Conservation (phyloP, 768 basidiomycete species). For the Pluteus cervinus region DNA sequence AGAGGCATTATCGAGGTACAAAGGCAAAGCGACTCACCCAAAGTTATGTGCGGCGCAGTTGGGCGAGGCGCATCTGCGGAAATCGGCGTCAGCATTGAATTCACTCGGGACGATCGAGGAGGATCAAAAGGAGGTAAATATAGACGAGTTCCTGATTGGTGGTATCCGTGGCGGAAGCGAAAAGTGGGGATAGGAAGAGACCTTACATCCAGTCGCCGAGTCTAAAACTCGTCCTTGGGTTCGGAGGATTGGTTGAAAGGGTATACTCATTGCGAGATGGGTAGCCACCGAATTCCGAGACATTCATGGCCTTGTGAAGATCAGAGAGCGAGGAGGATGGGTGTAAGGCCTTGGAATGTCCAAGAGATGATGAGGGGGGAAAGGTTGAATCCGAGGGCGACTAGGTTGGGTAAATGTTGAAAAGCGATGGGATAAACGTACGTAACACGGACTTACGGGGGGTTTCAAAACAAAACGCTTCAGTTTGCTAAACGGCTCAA, state of each 20-base stretch:
- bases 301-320: constrained; percentile 12
- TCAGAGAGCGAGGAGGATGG: constrained; percentile 24
- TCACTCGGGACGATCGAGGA: constrained; percentile 8
- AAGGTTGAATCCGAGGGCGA: constrained; percentile 14
- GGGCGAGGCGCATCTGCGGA: constrained; percentile 54
- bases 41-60: constrained; percentile 82
- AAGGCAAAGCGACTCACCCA: constrained; percentile 48
- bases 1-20: background rate
- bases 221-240: constrained; percentile 60
- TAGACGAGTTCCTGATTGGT: constrained; percentile 1
- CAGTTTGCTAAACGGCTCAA: constrained; percentile 56
- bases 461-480: constrained; percentile 29
- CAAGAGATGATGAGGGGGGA: constrained; percentile 12
- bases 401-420: constrained; percentile 11
- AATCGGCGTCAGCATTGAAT: constrained; percentile 16
- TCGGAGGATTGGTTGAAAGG: constrained; percentile 67
- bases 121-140: constrained; percentile 13
- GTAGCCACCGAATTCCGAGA: constrained; percentile 12
- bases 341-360: constrained; percentile 15
- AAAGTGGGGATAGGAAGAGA: background rate
- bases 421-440: constrained; percentile 10
- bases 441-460: constrained; percentile 15
- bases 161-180: background rate
- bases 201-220: constrained; percentile 77
- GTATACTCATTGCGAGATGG: constrained; percentile 36